Evolutionary conservation across 768 basidiomycete genomes (phyloP).

Genomic region (Auriscalpium vulgare): DNA sequence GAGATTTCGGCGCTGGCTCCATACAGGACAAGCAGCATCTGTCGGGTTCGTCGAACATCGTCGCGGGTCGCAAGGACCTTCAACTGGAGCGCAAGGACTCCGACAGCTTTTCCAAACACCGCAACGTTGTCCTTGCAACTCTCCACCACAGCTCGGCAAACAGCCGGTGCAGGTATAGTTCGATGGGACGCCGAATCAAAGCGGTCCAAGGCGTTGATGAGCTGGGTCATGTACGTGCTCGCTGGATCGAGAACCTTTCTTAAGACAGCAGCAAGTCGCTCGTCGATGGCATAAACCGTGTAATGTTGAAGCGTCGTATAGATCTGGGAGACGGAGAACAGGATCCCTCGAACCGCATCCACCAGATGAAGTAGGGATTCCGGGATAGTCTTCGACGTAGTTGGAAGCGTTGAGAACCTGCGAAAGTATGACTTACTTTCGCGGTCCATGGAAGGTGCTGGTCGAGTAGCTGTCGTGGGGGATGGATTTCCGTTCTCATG

Average conservation of each 20-base stretch:
- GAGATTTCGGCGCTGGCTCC: constrained; percentile 87
- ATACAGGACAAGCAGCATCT: constrained; percentile 80
- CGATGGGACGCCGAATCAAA: constrained; percentile 80
- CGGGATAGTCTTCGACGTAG: constrained; percentile 61
- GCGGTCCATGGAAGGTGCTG: constrained; percentile 55
- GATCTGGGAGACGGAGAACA: constrained; percentile 88
- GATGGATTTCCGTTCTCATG: constrained; percentile 29
- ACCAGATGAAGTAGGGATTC: constrained; percentile 59
- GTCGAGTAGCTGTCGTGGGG: constrained; percentile 31
- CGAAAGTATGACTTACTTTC: constrained; percentile 93
- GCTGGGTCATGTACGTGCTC: constrained; percentile 66
- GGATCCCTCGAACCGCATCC: constrained; percentile 85
- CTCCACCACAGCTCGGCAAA: constrained; percentile 75
- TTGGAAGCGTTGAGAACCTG: constrained; percentile 73
- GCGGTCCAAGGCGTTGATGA: constrained; percentile 84
- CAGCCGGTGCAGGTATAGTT: constrained; percentile 54
- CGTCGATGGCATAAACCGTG: constrained; percentile 73
- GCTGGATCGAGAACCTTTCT: constrained; percentile 83
- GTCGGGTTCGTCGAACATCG: constrained; percentile 82
- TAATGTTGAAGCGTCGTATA: constrained; percentile 87
- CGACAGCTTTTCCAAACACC: constrained; percentile 82
- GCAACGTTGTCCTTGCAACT: constrained; percentile 78
- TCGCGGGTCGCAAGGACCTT: constrained; percentile 65
- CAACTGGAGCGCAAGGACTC: constrained; percentile 73
- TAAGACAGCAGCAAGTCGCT: constrained; percentile 72